A percentile compares a stretch with the other conserved stretches of the same genome.
phyloP scores from a whole-genome alignment of 352 stramenopile species.

The Pythium dissotocum region DNA sequence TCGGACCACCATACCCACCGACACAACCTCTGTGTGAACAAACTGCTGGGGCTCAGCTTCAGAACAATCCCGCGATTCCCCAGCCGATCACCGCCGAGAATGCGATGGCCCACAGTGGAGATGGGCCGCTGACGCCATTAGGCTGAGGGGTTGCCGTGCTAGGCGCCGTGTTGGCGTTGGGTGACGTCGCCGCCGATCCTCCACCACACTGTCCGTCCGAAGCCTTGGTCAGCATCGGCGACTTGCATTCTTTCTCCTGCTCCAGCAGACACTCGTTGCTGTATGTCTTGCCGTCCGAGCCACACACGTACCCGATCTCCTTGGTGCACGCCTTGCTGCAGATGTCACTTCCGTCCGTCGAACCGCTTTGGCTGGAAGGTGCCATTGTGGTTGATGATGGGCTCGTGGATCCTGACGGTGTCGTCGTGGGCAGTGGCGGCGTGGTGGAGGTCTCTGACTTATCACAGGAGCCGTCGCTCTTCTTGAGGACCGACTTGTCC shows the following conservation, averaged over 20 bases:
- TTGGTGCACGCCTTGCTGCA: conserved; percentile 25
- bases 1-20: not conserved
- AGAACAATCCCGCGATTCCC: not conserved
- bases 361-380: conserved; percentile 3
- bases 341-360: not conserved
- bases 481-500: conserved; percentile 28
- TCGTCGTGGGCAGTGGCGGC: not conserved
- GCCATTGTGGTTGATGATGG: not conserved
- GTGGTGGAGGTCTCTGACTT: not conserved
- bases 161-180: not conserved
- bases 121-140: not conserved
- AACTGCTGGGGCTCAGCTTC: not conserved
- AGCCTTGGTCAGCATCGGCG: conserved; percentile 18
- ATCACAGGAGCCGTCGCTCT: conserved; percentile 28
- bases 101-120: not conserved
- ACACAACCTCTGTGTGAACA: not conserved
- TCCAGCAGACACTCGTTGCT: conserved; percentile 20
- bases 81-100: not conserved
- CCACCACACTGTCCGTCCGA: conserved; percentile 14
- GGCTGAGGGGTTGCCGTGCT: not conserved
- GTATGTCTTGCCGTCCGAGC: conserved; percentile 25
- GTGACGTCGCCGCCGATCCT: not conserved
- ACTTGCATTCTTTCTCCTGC: conserved; percentile 10
- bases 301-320: conserved; percentile 25
- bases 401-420: not conserved